A percentile compares a stretch with the other conserved stretches of the same genome.
phyloP scores from a whole-genome alignment of 2,329 filamentous ascomycete genomes.

The Mycogone perniciosa region DNA sequence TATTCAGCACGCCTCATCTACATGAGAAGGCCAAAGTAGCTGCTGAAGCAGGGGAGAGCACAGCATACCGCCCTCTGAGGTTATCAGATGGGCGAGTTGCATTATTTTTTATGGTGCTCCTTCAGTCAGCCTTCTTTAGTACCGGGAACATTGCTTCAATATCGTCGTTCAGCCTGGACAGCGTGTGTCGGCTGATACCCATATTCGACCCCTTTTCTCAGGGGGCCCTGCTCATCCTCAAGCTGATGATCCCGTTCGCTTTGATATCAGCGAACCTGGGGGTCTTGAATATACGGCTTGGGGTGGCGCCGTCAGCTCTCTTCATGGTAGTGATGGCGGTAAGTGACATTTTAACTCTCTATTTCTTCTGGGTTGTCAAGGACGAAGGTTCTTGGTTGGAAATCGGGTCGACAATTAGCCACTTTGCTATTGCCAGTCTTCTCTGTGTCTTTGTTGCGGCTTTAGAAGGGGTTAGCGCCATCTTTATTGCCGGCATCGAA shows the following conservation, averaged over 20 bases:
- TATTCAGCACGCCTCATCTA: slow-evolving; percentile 11
- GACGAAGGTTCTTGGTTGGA: slow-evolving; percentile 97
- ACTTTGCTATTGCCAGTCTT: slow-evolving; percentile 87
- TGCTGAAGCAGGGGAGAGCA: slow-evolving; percentile 12
- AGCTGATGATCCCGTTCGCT: slow-evolving; percentile 88
- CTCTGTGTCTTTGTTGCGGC: slow-evolving; percentile 86
- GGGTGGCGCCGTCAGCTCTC: slow-evolving; percentile 78
- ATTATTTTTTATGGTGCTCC: slow-evolving; percentile 89
- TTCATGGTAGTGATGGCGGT: slow-evolving; percentile 94
- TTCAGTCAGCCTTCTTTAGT: slow-evolving; percentile 95
- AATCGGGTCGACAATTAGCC: slow-evolving; percentile 92
- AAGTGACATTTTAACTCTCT: slow-evolving; percentile 83
- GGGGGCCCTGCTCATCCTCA: slow-evolving; percentile 76
- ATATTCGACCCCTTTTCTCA: slow-evolving; percentile 93
- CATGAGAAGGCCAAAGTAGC: not conserved
- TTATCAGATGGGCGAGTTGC: slow-evolving; percentile 82
- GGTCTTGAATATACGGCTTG: slow-evolving; percentile 76
- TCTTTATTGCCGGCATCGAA: slow-evolving; percentile 75
- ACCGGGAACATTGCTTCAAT: slow-evolving; percentile 94
- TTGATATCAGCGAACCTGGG: slow-evolving; percentile 91
- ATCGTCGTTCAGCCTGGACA: slow-evolving; percentile 88
- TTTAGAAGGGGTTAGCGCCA: slow-evolving; percentile 77
- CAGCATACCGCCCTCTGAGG: slow-evolving; percentile 56
- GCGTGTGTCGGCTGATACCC: slow-evolving; percentile 78
- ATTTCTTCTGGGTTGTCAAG: slow-evolving; percentile 96